Conservation (phyloP, 2,329 filamentous ascomycete species). For the Dactylonectria macrodidyma region DNA sequence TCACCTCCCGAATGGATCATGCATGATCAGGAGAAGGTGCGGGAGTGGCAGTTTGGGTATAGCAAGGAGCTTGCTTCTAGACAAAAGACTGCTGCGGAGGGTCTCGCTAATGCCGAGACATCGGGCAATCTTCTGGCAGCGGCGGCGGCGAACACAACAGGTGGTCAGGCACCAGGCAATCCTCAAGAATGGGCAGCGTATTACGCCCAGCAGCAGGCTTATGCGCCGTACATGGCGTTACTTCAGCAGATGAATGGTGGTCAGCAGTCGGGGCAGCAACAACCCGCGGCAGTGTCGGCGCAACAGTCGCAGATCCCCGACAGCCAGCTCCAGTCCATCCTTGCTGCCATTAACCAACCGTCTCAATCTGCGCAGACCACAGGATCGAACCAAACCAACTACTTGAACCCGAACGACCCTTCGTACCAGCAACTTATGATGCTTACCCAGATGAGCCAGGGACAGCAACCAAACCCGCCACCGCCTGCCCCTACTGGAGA, state of each 20-base stretch:
- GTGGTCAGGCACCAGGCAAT: slow-evolving; percentile 46
- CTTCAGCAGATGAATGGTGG: slow-evolving; percentile 58
- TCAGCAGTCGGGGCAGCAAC: slow-evolving; percentile 44
- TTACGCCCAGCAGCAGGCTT: slow-evolving; percentile 59
- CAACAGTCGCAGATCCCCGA: slow-evolving; percentile 51
- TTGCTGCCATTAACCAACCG: slow-evolving; percentile 60
- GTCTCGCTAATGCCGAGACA: slow-evolving; percentile 53
- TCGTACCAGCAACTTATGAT: slow-evolving; percentile 59
- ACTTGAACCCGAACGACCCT: slow-evolving; percentile 56
- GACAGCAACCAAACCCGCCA: slow-evolving; percentile 47
- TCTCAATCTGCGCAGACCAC: slow-evolving; percentile 42
- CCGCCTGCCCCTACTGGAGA: slow-evolving; percentile 44
- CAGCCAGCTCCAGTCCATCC: slow-evolving; percentile 60
- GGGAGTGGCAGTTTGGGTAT: slow-evolving; percentile 68
- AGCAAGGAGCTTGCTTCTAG: slow-evolving; percentile 57
- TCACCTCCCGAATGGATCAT: slow-evolving; percentile 69
- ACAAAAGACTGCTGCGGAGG: slow-evolving; percentile 57
- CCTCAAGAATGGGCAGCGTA: slow-evolving; percentile 57
- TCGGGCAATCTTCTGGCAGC: slow-evolving; percentile 51
- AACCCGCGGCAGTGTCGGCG: slow-evolving; percentile 30
- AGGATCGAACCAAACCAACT: slow-evolving; percentile 40
- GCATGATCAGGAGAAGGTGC: slow-evolving; percentile 61
- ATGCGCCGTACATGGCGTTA: slow-evolving; percentile 60
- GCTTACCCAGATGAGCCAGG: slow-evolving; percentile 56
- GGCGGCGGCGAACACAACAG: slow-evolving; percentile 36